Evolutionary conservation across 257 asterid genomes (phyloP).

Genomic region (Fraxinus cuspidata): DNA sequence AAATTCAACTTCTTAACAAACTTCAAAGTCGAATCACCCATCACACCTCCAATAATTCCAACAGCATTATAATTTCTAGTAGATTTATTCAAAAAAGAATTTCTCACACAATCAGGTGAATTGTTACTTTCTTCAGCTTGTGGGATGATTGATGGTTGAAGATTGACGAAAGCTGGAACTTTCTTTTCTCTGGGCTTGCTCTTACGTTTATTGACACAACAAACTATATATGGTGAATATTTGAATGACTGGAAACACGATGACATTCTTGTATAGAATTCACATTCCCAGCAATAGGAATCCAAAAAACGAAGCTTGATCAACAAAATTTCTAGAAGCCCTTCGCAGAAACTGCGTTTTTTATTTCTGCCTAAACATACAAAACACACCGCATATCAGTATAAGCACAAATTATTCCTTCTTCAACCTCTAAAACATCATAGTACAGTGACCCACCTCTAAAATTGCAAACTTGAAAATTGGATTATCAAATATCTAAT

Average conservation of each 20-base stretch:
- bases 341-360: neutral
- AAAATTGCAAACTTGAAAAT: constrained; percentile 4
- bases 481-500: neutral
- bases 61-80: constrained; percentile 29
- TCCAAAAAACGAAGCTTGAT: neutral
- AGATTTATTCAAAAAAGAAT: constrained; percentile 20
- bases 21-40: constrained; percentile 30
- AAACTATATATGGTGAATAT: constrained; percentile 35
- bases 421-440: neutral
- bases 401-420: neutral
- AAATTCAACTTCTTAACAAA: constrained; percentile 42
- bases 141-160: constrained; percentile 39
- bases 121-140: constrained; percentile 34
- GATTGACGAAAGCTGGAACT: constrained; percentile 29
- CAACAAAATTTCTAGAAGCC: neutral
- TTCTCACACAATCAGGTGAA: constrained; percentile 20
- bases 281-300: constrained; percentile 13
- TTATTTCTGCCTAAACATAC: neutral
- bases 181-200: constrained; percentile 41
- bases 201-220: constrained; percentile 42
- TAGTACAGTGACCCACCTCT: neutral
- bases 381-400: constrained; percentile 1
- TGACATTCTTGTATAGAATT: constrained; percentile 44
- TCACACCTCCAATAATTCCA: constrained; percentile 54
- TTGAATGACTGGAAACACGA: constrained; percentile 47